Base-by-base conservation (phyloP, 257 asterid species). In the Rubia yunnanensis region DNA sequence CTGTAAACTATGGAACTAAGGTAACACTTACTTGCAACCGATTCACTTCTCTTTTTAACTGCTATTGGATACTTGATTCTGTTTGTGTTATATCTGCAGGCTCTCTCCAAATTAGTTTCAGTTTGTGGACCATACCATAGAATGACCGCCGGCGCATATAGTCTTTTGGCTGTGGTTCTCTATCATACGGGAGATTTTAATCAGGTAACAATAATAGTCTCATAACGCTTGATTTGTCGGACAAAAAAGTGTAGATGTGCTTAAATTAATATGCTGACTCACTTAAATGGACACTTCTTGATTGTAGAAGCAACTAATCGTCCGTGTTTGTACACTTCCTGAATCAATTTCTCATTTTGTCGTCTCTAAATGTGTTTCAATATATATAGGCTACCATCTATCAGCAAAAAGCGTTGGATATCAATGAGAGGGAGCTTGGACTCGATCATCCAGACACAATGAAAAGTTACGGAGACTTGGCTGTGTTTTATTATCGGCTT, bases 381-480 rank as follows among this genome's bases (percentile, higher is more conserved):
- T 69, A 68, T 69, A 68, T 76, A 55, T 66, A 94, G 99, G 99
- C 99, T 14, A 90, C 98, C 46, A 84, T 86, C 72, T 94, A 94
- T 75, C 98, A 94, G 81, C 99, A 94, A 65, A 94, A 94, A 83
- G 98, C 99, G 41, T 81, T 94, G 77, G 96, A 90, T 78, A 90
- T 94, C 77, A 94, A 94, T 62, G 99, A 94, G 83, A 86, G 98
- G 79, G 99, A 90, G 84, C 87, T 94, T 66, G 98, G 99, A 63
- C 99, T 94, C 74, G 99, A 94, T 78, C 98, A 94, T 79, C 99
- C 99, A 23, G 99, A 94, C 73, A 94, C 99, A 10, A 94, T 94
- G 99, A 94, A 94, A 84, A 91, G 99, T 77, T 94, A 94, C 57
- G 99, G 98, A 70, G 99, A 94, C 84, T 88, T 94, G 60, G 88